Conservation (phyloP, 1,284 basidiomycete genomes). For the Ganoderma boninense region DNA sequence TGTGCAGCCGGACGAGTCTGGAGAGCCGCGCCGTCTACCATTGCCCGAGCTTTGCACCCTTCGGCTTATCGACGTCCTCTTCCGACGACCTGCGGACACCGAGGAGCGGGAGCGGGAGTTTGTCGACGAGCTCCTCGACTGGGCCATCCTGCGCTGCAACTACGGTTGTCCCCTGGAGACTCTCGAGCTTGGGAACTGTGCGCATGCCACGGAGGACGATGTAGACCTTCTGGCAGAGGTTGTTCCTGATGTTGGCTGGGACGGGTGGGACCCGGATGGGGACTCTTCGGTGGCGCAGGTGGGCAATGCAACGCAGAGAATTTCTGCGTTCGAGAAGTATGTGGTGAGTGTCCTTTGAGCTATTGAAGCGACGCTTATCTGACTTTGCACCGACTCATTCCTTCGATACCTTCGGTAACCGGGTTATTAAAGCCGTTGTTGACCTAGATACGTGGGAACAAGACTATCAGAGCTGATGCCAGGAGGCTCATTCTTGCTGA, state of each 20-base stretch:
- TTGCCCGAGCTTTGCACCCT: constrained; percentile 8
- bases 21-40: background rate
- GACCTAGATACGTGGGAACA: too few relatives aligned
- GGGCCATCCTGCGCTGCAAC: constrained; percentile 15
- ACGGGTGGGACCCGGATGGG: constrained; percentile 6
- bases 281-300: background rate
- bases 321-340: too few relatives aligned
- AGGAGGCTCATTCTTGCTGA: too few relatives aligned
- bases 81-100: background rate
- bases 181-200: background rate
- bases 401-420: too few relatives aligned
- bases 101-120: background rate
- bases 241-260: constrained; percentile 12
- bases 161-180: background rate
- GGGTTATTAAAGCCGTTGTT: too few relatives aligned
- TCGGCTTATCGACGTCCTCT: background rate
- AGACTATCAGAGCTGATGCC: too few relatives aligned
- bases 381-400: too few relatives aligned
- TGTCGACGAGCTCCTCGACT: constrained; percentile 12
- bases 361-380: too few relatives aligned
- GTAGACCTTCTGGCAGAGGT: constrained; percentile 6
- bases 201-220: background rate
- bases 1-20: background rate
- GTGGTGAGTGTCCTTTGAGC: too few relatives aligned
- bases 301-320: too few relatives aligned